Evolutionary conservation across 148 eudicot species (phyloP).

Genomic region (Oxyria digyna): DNA sequence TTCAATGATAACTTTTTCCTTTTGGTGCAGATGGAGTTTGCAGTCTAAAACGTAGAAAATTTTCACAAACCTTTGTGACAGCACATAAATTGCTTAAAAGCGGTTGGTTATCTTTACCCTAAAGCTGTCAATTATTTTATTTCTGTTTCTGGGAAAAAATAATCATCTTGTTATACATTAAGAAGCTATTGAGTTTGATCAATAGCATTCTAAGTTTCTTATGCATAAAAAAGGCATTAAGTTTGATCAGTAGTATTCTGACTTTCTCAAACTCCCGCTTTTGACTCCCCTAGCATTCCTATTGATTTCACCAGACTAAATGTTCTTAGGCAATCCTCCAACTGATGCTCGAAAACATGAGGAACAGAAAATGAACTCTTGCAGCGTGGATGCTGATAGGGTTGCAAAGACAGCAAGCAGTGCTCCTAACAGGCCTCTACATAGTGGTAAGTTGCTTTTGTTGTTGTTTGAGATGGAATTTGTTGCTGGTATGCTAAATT

Average conservation of each 20-base stretch:
- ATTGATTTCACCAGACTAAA: neutral
- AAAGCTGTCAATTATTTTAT: neutral
- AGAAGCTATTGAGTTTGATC: neutral
- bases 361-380: conserved; percentile 3
- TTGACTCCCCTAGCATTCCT: neutral
- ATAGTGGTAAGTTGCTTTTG: conserved; percentile 44
- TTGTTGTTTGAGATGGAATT: neutral
- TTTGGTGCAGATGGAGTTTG: conserved; percentile 11
- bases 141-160: neutral
- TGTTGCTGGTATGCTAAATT: conserved; percentile 37
- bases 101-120: neutral
- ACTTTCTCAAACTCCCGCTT: neutral
- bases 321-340: conserved; percentile 25
- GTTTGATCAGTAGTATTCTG: neutral
- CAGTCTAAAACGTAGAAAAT: conserved; percentile 13
- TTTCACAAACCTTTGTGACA: conserved; percentile 8
- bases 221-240: neutral
- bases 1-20: neutral
- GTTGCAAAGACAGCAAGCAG: conserved; percentile 10
- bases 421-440: conserved; percentile 26
- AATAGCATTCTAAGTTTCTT: neutral
- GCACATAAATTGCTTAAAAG: neutral
- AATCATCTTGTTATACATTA: neutral
- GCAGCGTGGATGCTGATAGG: conserved; percentile 13
- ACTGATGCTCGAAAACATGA: conserved; percentile 15